A percentile compares a stretch with the other conserved stretches of the same genome.
phyloP scores from a whole-genome alignment of 306 rosid genomes.

The Malus orientalis region DNA sequence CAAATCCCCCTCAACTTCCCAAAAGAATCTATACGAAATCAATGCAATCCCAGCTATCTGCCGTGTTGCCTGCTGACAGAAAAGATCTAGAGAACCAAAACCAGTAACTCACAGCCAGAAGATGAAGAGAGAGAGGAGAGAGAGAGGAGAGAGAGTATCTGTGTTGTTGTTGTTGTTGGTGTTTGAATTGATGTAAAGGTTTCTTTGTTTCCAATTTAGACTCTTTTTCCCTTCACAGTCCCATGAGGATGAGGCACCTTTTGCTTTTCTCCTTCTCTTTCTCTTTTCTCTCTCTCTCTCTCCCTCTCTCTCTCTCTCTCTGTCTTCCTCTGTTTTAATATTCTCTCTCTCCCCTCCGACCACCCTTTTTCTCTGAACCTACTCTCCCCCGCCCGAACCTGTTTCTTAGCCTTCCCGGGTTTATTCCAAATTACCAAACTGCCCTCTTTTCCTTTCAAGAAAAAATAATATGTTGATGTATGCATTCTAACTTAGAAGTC shows the following conservation, averaged over 20 bases:
- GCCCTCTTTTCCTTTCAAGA: neutral
- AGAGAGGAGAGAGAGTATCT: neutral
- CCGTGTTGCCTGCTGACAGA: neutral
- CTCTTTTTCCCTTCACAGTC: slow-evolving; percentile 8
- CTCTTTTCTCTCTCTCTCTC: neutral
- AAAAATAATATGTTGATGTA: neutral
- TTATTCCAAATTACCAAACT: neutral
- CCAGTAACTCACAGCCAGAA: neutral
- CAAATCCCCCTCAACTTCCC: neutral
- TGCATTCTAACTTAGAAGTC: neutral
- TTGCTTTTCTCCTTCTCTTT: slow-evolving; percentile 15
- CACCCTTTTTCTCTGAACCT: slow-evolving; percentile 1
- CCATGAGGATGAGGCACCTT: slow-evolving; percentile 10
- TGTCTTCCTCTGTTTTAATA: neutral
- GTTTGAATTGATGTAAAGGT: slow-evolving; percentile 29
- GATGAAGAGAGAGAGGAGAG: neutral
- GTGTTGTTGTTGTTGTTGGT: neutral
- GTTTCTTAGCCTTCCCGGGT: slow-evolving; percentile 8
- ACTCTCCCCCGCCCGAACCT: slow-evolving; percentile 12
- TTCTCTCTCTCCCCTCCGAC: slow-evolving; percentile 4
- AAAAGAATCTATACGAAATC: neutral
- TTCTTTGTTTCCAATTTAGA: slow-evolving; percentile 49
- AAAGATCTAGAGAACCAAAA: slow-evolving; percentile 6
- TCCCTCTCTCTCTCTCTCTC: neutral
- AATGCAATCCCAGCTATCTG: neutral